Base-by-base conservation (phyloP, 495 filamentous ascomycete species). In the Parachaetomium inaequale region DNA sequence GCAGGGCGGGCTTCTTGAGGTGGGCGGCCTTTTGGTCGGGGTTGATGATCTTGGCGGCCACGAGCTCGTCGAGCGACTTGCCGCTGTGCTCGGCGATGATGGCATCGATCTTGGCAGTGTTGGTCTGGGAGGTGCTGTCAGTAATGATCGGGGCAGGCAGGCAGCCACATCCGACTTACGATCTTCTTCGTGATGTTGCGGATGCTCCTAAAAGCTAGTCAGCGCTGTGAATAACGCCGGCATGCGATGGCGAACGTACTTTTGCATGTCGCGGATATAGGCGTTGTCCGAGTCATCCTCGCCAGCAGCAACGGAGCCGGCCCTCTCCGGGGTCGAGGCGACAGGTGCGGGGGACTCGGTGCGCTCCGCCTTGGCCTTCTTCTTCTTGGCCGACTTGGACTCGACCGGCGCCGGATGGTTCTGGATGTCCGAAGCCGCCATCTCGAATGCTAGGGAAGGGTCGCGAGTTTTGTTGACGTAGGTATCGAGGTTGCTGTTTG, bases 101-200 rank as follows among this genome's bases (percentile, higher is more conserved):
- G 49, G 81, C 66, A 63, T 96, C 91, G 62, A 92, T 87, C 74
- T 91, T 96, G 61, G 85, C 78, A 61, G 87, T 87, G 60, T 88
- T 85, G 68, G 86, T 84, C 91, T 96, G 67, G 42, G 69, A 43
- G 28, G 26, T 0, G 58, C 53, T 19, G 71, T 75, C 46, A 74
- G 71, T 14, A 15, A 19, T 43, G 14, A 26, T 7, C 31, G 28
- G 10, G 10, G 28, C 7, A 11, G 31, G 10, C n/a, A 21, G 55
- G 21, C 25, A 31, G 55, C 46, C 8, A 4, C 10, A 54, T 7
- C 42, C 19, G 19, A 80, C 90, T 75, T 78, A 94, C 90, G 66
- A 96, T 82, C 77, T 94, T 95, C 81, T 97, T 97, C 73, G 83
- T 84, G 51, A 90, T 74, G 70, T 90, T 93, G 70, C 93, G 92